Percentiles rank a stretch among this genome's conserved stretches.
These are phyloP conservation scores for Solanum etuberosum DNA, from an alignment of 257 asterid genomes.

Conservation along the genomic window DNA sequence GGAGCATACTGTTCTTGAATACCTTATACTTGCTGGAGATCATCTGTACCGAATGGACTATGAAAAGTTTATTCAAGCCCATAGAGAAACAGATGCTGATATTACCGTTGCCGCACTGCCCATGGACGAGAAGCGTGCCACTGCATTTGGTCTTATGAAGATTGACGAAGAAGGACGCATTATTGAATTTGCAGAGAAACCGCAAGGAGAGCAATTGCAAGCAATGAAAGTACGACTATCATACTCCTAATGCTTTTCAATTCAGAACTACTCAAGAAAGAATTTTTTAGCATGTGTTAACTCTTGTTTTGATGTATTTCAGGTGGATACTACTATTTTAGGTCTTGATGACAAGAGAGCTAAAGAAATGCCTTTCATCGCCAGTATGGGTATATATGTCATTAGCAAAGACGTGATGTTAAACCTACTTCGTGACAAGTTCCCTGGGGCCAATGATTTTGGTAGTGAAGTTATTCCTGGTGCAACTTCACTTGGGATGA, in stretches of 20 bases:
- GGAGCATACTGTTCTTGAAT: constrained; percentile 83
- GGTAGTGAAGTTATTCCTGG: constrained; percentile 99
- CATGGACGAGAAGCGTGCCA: constrained; percentile 94
- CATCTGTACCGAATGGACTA: constrained; percentile 94
- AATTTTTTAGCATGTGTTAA: not conserved
- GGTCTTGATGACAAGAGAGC: constrained; percentile 96
- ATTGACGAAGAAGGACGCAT: constrained; percentile 97
- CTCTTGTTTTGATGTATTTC: not conserved
- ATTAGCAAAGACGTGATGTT: constrained; percentile 90
- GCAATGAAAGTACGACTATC: constrained; percentile 54
- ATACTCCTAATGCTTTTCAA: not conserved
- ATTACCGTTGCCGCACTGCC: constrained; percentile 96
- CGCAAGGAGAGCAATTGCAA: constrained; percentile 81
- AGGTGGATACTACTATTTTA: constrained; percentile 92
- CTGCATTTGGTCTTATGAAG: constrained; percentile 92
- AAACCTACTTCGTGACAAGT: constrained; percentile 55
- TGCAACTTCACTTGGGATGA: constrained; percentile 74
- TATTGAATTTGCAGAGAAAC: constrained; percentile 84
- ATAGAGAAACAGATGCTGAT: constrained; percentile 97
- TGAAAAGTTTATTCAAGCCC: constrained; percentile 91
- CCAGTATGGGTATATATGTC: constrained; percentile 97
- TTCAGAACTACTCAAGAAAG: not conserved
- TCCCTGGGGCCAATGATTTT: constrained; percentile 92
- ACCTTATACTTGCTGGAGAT: constrained; percentile 86
- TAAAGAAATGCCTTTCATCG: constrained; percentile 87